These are phyloP conservation scores for Thalassiosira mediterranea DNA, from an alignment of 352 stramenopile species.

Conservation along the genomic window DNA sequence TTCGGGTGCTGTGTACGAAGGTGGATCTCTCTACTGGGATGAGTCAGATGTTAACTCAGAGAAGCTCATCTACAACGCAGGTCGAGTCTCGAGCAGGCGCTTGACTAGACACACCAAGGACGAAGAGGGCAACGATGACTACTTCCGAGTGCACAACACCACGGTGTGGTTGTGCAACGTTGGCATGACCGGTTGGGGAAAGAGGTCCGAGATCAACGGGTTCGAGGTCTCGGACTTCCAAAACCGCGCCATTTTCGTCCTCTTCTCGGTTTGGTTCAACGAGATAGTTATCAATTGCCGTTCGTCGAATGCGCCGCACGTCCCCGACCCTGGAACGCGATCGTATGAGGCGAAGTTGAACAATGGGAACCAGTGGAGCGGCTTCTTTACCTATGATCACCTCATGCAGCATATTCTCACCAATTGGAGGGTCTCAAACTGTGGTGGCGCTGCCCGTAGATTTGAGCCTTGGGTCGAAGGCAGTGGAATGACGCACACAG, in stretches of 20 bases:
- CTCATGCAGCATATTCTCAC: conserved; percentile 33
- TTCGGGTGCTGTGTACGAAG: conserved; percentile 18
- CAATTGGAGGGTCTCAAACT: conserved; percentile 23
- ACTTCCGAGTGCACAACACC: conserved; percentile 28
- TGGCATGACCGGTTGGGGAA: conserved; percentile 19
- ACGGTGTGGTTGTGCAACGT: conserved; percentile 18
- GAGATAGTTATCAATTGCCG: conserved; percentile 23
- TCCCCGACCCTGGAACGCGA: conserved; percentile 23
- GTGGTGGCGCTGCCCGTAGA: conserved; percentile 13
- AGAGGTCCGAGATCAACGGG: conserved; percentile 28
- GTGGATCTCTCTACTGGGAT: conserved; percentile 21
- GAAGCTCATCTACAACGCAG: conserved; percentile 28
- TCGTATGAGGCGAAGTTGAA: conserved; percentile 9
- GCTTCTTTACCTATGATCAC: conserved; percentile 34
- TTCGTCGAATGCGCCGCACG: conserved; percentile 11
- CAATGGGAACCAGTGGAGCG: conserved; percentile 18
- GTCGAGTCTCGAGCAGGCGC: conserved; percentile 20
- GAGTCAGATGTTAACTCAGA: conserved; percentile 15
- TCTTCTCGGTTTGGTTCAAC: conserved; percentile 28
- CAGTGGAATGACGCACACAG: conserved; percentile 14
- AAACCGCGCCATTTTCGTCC: conserved; percentile 22
- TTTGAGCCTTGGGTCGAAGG: conserved; percentile 21
- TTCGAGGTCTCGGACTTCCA: conserved; percentile 30
- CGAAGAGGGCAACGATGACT: conserved; percentile 14
- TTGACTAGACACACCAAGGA: conserved; percentile 19